Base-by-base conservation (phyloP, 345 rosid genomes). In the Physaria fendleri region DNA sequence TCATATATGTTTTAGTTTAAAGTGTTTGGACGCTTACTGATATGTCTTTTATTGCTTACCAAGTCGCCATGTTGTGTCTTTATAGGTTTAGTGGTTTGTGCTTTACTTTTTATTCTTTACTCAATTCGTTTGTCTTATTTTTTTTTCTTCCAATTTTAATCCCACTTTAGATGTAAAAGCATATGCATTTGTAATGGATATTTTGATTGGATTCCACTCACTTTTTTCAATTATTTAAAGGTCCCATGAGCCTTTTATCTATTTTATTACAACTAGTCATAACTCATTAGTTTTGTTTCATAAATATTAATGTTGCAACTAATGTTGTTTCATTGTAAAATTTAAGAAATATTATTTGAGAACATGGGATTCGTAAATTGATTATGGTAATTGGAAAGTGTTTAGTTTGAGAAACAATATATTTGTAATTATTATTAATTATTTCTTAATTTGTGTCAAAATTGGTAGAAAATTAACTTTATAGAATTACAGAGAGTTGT, bases 51-150 rank as follows among this genome's bases (percentile, higher is more conserved):
- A 44, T 60, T 44, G 59, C 41, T 51, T 37, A 5, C 42, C 73
- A 59, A 52, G 55, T 68, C 47, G 20, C 49, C 62, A 59, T 52
- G 47, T 68, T 60, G 62, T 68, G n/a, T 60, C 41, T 59, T 60
- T 60, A 51, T 68, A 51, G 35, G 49, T 60, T 59, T 59, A 68
- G 67, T 68, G 62, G 48, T 52, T 51, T 68, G 33, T 52, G 73
- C 67, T 60, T 68, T 68, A 51, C 66, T 60, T 59, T 59, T 60
- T 60, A 60, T 60, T 68, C 67, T 60, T 60, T 51, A 44, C 62
- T 43, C 49, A 43, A 60, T 44, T 42, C 12, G 41, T 27, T 68
- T 60, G 34, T 68, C 41, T 68, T 68, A 43, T 67, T 58, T 49
- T 66, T 28, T 29, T 32, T 49, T 66, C 37, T 29, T 32, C 45